Evolutionary conservation across 2,329 filamentous ascomycete species (phyloP), one percentile per base, ranked within the genome.

Genomic region (Domatiomyces catenatus): DNA sequence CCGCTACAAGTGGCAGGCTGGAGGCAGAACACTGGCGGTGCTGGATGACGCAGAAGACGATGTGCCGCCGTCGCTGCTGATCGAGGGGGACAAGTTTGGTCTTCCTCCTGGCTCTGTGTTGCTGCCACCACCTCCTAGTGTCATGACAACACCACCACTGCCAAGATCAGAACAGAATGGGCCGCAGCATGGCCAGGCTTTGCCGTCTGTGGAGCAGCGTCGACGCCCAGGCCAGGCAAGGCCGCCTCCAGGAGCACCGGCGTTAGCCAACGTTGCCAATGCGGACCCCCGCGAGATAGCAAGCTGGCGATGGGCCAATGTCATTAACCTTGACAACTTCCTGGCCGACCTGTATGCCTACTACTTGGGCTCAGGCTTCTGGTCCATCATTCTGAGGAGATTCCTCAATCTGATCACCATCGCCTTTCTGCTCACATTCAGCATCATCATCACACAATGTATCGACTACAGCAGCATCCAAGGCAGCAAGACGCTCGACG

Each of bases 221-320:
- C 42, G 44, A 3, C 42, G 32, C 46, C 47, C 18, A 36, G 66
- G 5, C 63, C 66, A 49, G 24, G 47, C 10, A 20, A 46, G 15
- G 64, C 65, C 39, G 18, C 42, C 46, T 52, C 58, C 51, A 48
- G 49, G 8, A n/a, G 32, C 48, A 4, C 44, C 46, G 15, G 32
- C 56, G 18, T 54, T 52, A 4, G 61, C 61, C 17, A 65, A 62
- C 22, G 56, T 71, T 43, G 64, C 65, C 17, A 64, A 69, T 48
- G 69, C 73, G 24, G 76, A 79, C 59, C 77, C 80, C 0, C 80
- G 80, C 65, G 84, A 90, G 62, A 84, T 82, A 65, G 88, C 89
- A 2, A 79, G 94, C 71, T 95, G 87, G 83, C 78, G 86, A 67
- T 95, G 89, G 85, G 86, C 86, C 50, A 94, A 94, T 61, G 86